phyloP scores from a whole-genome alignment of 2,329 filamentous ascomycete genomes.

The Lanzia echinophila region DNA sequence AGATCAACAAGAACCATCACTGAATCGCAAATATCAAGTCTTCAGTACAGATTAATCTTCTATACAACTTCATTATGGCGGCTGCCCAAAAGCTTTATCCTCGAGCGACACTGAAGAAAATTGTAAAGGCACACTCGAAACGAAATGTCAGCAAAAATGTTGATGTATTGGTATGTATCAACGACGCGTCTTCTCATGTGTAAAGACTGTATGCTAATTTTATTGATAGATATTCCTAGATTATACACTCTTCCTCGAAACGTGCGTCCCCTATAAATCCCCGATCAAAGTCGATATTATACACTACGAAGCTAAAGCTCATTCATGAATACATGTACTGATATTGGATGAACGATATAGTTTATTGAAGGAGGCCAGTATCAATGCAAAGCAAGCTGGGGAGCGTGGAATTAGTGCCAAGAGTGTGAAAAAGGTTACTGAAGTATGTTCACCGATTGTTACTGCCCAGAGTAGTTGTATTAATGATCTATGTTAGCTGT shows the following conservation, averaged over 20 bases:
- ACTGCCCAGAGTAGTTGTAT: neutral
- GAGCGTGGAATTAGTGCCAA: constrained; percentile 69
- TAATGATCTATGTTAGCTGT: neutral
- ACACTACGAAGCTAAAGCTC: too few species aligned
- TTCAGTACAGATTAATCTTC: neutral
- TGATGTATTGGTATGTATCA: constrained; percentile 64
- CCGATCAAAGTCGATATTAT: too few species aligned
- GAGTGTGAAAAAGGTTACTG: constrained; percentile 70
- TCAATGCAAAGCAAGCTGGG: constrained; percentile 66
- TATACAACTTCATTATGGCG: constrained; percentile 20
- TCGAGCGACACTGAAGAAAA: constrained; percentile 77
- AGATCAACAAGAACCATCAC: neutral
- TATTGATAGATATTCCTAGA: constrained; percentile 69
- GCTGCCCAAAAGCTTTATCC: constrained; percentile 70
- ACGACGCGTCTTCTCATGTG: constrained; percentile 17
- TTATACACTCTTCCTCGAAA: constrained; percentile 73
- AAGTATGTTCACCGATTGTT: constrained; percentile 42
- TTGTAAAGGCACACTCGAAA: constrained; percentile 81
- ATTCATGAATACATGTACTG: too few species aligned
- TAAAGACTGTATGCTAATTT: constrained; percentile 8
- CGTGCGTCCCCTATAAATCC: constrained; percentile 33
- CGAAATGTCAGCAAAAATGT: constrained; percentile 76
- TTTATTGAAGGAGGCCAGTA: constrained; percentile 72
- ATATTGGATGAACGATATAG: constrained; percentile 36
- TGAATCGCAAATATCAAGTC: neutral